Conservation (phyloP, 257 asterid genomes). For the Solanum phureja region DNA sequence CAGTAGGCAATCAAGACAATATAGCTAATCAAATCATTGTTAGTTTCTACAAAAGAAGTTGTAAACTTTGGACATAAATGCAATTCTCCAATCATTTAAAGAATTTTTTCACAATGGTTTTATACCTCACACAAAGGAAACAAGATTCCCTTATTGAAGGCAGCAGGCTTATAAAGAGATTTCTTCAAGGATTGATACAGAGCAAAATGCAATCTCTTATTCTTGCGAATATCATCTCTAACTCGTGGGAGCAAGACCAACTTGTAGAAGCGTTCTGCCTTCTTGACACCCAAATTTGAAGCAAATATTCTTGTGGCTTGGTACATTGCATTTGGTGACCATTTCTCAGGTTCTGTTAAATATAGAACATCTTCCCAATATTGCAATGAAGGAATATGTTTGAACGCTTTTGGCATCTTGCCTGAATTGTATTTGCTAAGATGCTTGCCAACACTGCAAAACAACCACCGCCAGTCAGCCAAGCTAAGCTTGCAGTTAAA, state of each 20-base stretch:
- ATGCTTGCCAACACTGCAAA: constrained; percentile 68
- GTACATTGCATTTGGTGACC: constrained; percentile 89
- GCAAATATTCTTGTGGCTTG: constrained; percentile 94
- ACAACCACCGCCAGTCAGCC: neutral
- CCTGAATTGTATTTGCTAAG: constrained; percentile 78
- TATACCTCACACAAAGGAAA: constrained; percentile 79
- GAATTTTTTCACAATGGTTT: neutral
- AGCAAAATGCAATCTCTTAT: constrained; percentile 81
- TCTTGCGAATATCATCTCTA: constrained; percentile 77
- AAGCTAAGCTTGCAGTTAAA: neutral
- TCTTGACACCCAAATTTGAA: constrained; percentile 79
- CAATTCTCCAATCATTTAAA: neutral
- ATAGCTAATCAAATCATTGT: neutral
- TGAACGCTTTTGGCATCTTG: constrained; percentile 86
- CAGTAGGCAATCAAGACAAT: neutral
- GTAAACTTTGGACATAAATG: neutral
- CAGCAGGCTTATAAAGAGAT: constrained; percentile 82
- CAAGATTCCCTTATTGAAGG: constrained; percentile 85
- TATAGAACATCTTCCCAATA: constrained; percentile 81
- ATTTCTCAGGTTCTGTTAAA: constrained; percentile 82
- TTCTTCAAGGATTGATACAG: constrained; percentile 78
- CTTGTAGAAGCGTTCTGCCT: constrained; percentile 80
- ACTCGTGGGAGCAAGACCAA: constrained; percentile 86
- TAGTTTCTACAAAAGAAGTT: neutral
- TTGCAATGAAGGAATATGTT: constrained; percentile 66